These are phyloP conservation scores for Schizosaccharomyces octosporus DNA, from an alignment of 805 yeast species.

Conservation along the genomic window DNA sequence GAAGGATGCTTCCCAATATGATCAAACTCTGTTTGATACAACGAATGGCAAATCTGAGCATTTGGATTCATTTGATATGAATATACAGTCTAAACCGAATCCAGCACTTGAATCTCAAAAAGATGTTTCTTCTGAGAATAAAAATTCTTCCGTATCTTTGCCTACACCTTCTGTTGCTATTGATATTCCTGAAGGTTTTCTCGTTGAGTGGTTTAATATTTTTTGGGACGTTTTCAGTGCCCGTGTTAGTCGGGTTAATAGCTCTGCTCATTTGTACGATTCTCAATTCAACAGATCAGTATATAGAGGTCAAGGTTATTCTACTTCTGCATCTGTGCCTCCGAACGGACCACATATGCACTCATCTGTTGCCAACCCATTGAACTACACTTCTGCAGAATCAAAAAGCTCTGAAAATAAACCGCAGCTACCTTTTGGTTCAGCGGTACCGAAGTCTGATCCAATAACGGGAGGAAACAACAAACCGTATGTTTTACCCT, in stretches of 20 bases:
- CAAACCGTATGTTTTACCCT: too few relatives aligned
- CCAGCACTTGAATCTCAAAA: neutral
- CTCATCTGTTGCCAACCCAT: too few relatives aligned
- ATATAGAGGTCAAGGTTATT: too few relatives aligned
- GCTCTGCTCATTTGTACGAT: neutral
- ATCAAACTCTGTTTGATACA: too few relatives aligned
- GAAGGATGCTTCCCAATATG: too few relatives aligned
- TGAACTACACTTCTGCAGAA: too few relatives aligned
- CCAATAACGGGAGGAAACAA: too few relatives aligned
- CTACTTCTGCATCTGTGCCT: too few relatives aligned
- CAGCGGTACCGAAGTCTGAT: too few relatives aligned
- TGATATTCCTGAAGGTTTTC: slow-evolving; percentile 70
- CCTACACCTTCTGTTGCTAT: slow-evolving; percentile 15
- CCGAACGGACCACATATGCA: too few relatives aligned
- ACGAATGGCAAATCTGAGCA: neutral
- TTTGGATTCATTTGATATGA: neutral
- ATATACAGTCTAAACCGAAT: neutral
- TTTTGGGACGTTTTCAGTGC: slow-evolving; percentile 88
- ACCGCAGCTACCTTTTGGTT: too few relatives aligned
- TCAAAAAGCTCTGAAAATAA: too few relatives aligned
- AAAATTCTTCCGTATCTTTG: neutral
- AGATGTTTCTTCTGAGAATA: neutral
- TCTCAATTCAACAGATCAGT: neutral
- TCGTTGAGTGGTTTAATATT: slow-evolving; percentile 88
- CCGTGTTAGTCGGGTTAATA: slow-evolving; percentile 13